Conservation (phyloP, 2,329 filamentous ascomycete species). For the Pseudogymnoascus sp. region DNA sequence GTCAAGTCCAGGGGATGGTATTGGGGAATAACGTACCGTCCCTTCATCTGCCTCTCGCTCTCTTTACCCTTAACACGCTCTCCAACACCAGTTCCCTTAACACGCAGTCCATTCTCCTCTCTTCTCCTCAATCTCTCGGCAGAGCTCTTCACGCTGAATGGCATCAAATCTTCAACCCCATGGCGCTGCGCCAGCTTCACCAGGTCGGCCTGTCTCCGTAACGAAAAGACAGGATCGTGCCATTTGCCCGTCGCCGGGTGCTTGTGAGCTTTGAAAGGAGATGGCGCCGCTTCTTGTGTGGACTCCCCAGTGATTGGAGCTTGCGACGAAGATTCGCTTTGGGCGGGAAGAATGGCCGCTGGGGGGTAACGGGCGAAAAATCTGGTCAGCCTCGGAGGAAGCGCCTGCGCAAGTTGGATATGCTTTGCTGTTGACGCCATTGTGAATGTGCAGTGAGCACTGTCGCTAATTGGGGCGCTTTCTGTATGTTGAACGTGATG, state of each 20-base stretch:
- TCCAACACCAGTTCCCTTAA: slow-evolving; percentile 89
- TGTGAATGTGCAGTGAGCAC: slow-evolving; percentile 14
- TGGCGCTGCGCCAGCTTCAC: slow-evolving; percentile 76
- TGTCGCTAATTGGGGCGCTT: background rate
- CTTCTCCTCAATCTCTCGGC: slow-evolving; percentile 63
- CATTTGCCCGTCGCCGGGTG: slow-evolving; percentile 74
- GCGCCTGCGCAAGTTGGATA: slow-evolving; percentile 57
- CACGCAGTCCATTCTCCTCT: slow-evolving; percentile 71
- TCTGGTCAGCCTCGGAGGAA: slow-evolving; percentile 71
- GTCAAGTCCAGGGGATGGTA: background rate
- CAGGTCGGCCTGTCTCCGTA: slow-evolving; percentile 83
- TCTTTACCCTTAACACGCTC: slow-evolving; percentile 92
- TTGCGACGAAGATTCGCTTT: slow-evolving; percentile 15
- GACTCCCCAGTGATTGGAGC: background rate
- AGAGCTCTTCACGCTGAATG: slow-evolving; percentile 68
- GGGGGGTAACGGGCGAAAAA: slow-evolving; percentile 92
- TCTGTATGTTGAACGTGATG: background rate
- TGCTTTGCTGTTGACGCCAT: slow-evolving; percentile 24
- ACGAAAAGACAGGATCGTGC: slow-evolving; percentile 76
- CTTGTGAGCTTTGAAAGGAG: slow-evolving; percentile 77
- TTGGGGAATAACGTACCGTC: slow-evolving; percentile 48
- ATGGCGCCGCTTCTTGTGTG: slow-evolving; percentile 36
- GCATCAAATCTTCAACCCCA: slow-evolving; percentile 75
- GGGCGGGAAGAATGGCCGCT: slow-evolving; percentile 45
- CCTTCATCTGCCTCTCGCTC: slow-evolving; percentile 81